Evolutionary conservation across 495 filamentous ascomycete species (phyloP), one percentile per base, ranked within the genome.

Genomic region (Diplogelasinospora grovesii): DNA sequence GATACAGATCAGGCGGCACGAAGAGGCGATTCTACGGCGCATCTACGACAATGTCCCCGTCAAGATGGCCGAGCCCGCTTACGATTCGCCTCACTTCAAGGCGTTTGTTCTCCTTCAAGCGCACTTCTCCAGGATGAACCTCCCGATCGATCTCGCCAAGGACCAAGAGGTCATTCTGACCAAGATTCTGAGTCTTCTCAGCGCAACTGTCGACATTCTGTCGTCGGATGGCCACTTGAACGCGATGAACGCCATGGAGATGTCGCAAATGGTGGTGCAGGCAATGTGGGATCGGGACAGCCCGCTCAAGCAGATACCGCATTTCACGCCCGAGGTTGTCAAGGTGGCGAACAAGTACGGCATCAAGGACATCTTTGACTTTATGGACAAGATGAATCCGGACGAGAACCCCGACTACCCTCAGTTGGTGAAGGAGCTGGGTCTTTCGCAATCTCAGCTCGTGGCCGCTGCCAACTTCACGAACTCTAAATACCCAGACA

Each of bases 241-340:
- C 55, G 90, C 92, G 41, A 92, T 95, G 81, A 86, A 81, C 52
- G 92, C 93, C 19, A 99, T 99, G 92, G 92, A 99, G 63, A 85
- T 99, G 81, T 94, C 88, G 16, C 92, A 99, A 63, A 99, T 99
- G 92, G 85, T 90, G 40, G 89, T 99, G 14, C 92, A 99, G 63
- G 89, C 86, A 21, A 95, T 96, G 86, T 99, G 92, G 92, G 89
- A 97, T 68, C 83, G 88, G 16, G 92, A 99, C 61, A 92, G 85
- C 48, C 88, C 93, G 31, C 73, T 99, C 36, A 95, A 94, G 69
- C 92, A 99, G 66, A 95, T 99, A 50, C 92, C 92, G 45, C 84
- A 95, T 64, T 99, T 99, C 61, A 77, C 81, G 4, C 76, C 83
- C 19, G 81, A 92, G 41, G 80, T 82, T 34, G 79, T 96, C 48